Conservation (phyloP, 1,284 basidiomycete genomes). For the Cutaneotrichosporon spelunceum region DNA sequence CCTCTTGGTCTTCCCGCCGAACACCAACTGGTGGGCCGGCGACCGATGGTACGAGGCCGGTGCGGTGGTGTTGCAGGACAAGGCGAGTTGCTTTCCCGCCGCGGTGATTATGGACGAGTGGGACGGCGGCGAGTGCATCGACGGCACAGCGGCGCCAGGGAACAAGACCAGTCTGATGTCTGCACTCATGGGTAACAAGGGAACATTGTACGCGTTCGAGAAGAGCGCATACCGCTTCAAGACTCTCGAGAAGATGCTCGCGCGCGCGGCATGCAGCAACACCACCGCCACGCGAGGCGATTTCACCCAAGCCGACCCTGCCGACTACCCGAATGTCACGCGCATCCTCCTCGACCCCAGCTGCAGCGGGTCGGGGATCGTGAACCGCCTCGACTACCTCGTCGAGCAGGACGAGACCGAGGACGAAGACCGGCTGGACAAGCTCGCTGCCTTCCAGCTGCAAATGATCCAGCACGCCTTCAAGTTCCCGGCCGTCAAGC, state of each 20-base stretch:
- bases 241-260: conserved; percentile 78
- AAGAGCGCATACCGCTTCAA: conserved; percentile 71
- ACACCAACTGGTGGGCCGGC: conserved; percentile 52
- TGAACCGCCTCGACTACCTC: conserved; percentile 82
- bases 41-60: conserved; percentile 48
- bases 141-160: conserved; percentile 96
- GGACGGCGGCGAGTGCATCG: conserved; percentile 62
- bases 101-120: conserved; percentile 61
- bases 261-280: conserved; percentile 73
- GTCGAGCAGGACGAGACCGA: conserved; percentile 56
- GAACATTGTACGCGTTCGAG: conserved; percentile 85
- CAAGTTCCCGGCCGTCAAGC: conserved; percentile 66
- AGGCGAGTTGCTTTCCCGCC: conserved; percentile 95
- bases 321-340: conserved; percentile 63
- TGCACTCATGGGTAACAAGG: conserved; percentile 75
- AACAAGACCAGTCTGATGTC: conserved; percentile 96
- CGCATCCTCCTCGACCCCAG: conserved; percentile 90
- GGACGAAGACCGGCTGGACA: conserved; percentile 7
- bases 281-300: conserved; percentile 67
- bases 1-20: conserved; percentile 72
- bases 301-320: conserved; percentile 71
- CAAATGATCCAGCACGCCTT: conserved; percentile 91
- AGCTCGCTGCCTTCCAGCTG: conserved; percentile 46
- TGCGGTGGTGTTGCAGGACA: conserved; percentile 85
- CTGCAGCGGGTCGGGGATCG: conserved; percentile 87